Evolutionary conservation across 345 rosid genomes (phyloP), one percentile per base, ranked within the genome.

Genomic region (Noccaea caerulescens): DNA sequence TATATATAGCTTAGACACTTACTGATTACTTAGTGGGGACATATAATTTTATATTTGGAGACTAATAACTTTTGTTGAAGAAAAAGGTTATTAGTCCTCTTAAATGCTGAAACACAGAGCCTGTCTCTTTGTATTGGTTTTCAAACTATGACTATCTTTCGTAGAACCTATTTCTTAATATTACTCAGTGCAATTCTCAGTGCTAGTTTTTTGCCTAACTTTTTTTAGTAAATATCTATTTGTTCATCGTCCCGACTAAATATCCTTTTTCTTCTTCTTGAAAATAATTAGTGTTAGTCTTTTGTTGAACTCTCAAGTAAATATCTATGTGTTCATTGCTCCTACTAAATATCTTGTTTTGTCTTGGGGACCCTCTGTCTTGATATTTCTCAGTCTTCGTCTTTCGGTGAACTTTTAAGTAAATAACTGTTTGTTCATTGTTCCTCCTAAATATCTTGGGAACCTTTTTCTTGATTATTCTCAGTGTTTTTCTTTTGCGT

Each of bases 401-500:
- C 39, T 66, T 46, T 50, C 4, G 30, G 42, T 49, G 41, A 27
- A 65, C 52, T 53, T 59, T 79, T 84, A 38, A 80, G 84, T 0
- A 33, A 33, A 33, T 3, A 33, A 33, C 1, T 33, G 36, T 39
- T 9, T 38, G 42, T 1, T 55, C 18, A 32, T 3, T 10, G 1
- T 16, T 41, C 32, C 54, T 50, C 2, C 58, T 50, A 50, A 64
- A 49, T 64, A 45, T 49, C 12, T 12, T 42, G 10, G 9, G 9
- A 38, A 8, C 14, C 14, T 45, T 20, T 45, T 2, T 13, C 6
- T 33, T 4, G 6, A 33, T 6, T 33, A 4, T 33, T 33, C 36
- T 4, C 36, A 4, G 7, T 4, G 36, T 16, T 6, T 3, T 5
- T 47, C 53, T 47, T 47, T 47, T 3, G 12, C 11, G 0, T 10